Evolutionary conservation across 345 rosid species (phyloP), one percentile per base, ranked within the genome.

Genomic region (Reutealis trisperma): DNA sequence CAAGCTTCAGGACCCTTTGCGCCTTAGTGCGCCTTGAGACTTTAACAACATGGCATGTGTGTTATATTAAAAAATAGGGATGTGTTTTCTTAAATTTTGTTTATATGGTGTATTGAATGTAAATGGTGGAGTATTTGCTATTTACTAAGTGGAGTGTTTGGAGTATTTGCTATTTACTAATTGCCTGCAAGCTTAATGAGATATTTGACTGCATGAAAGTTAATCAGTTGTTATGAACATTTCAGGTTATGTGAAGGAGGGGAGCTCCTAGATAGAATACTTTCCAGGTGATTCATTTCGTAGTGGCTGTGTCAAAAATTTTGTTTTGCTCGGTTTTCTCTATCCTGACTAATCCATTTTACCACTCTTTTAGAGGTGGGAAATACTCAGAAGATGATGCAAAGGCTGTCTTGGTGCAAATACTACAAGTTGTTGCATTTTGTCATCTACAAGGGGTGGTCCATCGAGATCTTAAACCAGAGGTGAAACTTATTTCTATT

Each of bases 391-490:
- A 96, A 83, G 91, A 86, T 79, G 98, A 92, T 75, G 98, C 99
- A 54, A 96, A 87, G 80, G 86, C 86, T 62, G 97, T 93, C 74
- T 69, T 96, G 85, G 86, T 86, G 79, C 99, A 93, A 79, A 92
- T 96, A 80, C 88, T 96, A 34, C 86, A 86, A 69, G 88, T 93
- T 76, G 97, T 93, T 71, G 90, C 98, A 45, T 96, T 90, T 80
- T 96, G 93, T 85, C 99, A 96, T 87, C 92, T 96, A 62, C 99
- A 92, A 75, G 99, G 98, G 37, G 97, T 96, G 78, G 97, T 92
- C 83, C 99, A 96, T 79, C 86, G 98, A 79, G 99, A 93, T 80
- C 92, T 96, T 77, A 96, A 96, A 86, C 98, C 97, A 76, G 99
- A 96, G 98, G 99, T 92, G 79, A 82, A 74, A 62, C 67, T 22